Evolutionary conservation across 257 asterid species (phyloP).

Genomic region (Nicotiana obtusifolia): DNA sequence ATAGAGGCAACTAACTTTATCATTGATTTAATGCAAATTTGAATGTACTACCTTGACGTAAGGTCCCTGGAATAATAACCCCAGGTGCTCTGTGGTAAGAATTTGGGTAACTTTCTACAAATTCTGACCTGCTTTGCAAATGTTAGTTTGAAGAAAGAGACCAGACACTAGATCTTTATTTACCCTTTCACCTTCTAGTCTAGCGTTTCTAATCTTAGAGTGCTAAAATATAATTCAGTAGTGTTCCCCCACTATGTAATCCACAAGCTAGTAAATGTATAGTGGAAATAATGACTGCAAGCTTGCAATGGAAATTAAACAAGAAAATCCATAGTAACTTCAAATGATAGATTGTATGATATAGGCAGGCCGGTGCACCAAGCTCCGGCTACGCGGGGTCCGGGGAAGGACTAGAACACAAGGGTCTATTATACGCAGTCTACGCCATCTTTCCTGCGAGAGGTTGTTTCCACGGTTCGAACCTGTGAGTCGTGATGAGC

Average conservation of each 20-base stretch:
- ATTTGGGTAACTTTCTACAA: conserved; percentile 33
- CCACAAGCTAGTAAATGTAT: background rate
- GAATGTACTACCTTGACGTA: conserved; percentile 41
- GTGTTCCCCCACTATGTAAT: background rate
- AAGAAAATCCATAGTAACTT: background rate
- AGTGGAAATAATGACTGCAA: background rate
- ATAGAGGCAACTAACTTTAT: background rate
- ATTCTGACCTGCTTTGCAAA: conserved; percentile 40
- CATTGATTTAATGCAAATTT: conserved; percentile 4
- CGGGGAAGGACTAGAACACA: too few species aligned
- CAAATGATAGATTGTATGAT: too few species aligned
- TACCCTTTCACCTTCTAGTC: background rate
- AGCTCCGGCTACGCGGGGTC: too few species aligned
- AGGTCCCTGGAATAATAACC: conserved; percentile 36
- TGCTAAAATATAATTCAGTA: background rate
- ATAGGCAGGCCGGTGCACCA: too few species aligned
- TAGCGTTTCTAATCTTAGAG: background rate
- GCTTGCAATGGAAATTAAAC: background rate
- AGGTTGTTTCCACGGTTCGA: too few species aligned
- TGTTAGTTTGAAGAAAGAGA: conserved; percentile 14
- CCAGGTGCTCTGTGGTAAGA: conserved; percentile 36
- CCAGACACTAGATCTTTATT: background rate
- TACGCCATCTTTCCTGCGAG: too few species aligned
- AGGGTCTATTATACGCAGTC: too few species aligned
- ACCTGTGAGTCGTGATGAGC: too few species aligned